Base-by-base conservation (phyloP, 2,329 filamentous ascomycete genomes). In the Pezicula neosporulosa region DNA sequence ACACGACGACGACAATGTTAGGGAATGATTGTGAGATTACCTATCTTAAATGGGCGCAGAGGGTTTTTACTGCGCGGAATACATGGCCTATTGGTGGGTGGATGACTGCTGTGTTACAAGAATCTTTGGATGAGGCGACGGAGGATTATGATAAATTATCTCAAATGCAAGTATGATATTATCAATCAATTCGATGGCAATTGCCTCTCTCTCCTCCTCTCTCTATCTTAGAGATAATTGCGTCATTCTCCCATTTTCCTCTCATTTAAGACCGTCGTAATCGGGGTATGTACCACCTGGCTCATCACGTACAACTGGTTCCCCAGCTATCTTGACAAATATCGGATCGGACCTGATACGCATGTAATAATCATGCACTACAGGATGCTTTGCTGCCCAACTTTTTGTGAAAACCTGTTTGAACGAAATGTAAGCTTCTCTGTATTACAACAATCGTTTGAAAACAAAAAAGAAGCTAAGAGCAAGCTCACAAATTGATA, bases 301-400 rank as follows among this genome's bases (percentile, higher is more conserved):
- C 19, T 44, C 42, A 30, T 44, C 42, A 44, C 19, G 42, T 27
- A 44, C 21, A 15, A 44, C 42, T 15, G 42, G 42, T n/a, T 44
- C 42, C 15, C 42, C 42, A 44, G 42, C 42, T 27, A 44, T 44
- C n/a, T 44, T 44, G 10, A 44, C 42, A 28, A 44, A 44, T 21
- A 44, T 44, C 21, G 42, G 42, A 44, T 44, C 42, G 3, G 42
- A 44, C 27, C 42, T 27, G n/a, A 44, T 12, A 21, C 18, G 19
- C 42, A 44, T 44, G 24, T 44, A 44, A 16, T 44, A 44, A 8
- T 44, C 42, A 44, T 44, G 42, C 9, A 44, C 42, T 12, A 44
- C 27, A 5, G 42, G 42, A 28, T 44, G 42, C 8, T 44, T 44
- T 28, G 42, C 42, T 30, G 42, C 42, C 42, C 42, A 44, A 5